Base-by-base conservation (phyloP, 129 eudicot genomes). In the Oenanthe sinensis region DNA sequence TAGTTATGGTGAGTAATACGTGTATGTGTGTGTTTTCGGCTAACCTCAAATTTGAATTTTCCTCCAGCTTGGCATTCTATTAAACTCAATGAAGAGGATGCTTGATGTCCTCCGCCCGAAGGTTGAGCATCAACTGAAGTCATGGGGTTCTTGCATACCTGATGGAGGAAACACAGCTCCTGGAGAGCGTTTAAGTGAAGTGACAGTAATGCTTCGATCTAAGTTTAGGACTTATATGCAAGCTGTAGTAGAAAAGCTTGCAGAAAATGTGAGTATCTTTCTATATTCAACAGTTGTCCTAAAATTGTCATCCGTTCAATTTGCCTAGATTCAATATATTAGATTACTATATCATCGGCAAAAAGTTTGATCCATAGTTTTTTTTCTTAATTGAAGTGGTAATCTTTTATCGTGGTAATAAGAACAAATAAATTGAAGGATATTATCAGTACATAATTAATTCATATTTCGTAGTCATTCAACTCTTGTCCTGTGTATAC, bases 1-100 rank as follows among this genome's bases (percentile, higher is more conserved):
- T 8, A 8, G 30, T 22, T 58, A 11, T 58, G 65, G 2, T 58
- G 3, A 47, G 24, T 19, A 3, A 1, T 39, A 6, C 40, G n/a
- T 71, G 17, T 65, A 55, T 73, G 45, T 77, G 26, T 33, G 5
- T 16, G 7, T 47, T 50, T 72, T 37, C 4, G 6, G 40, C 72
- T 52, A 19, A 28, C 28, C 65, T 45, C 36, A 47, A 75, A 20
- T 46, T 68, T 39, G 40, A 9, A 58, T 45, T 44, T 3, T 71
- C 39, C 40, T 77, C 28, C 85, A 92, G 97, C 91, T 92, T 80
- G 97, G 97, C 50, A 88, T 92, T 52, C 86, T 92, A n/a, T 82
- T 92, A 77, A 92, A 92, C 85, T 89, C 95, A 20, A 81, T 92
- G 92, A 92, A 92, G 86, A 83, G 97, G 82, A 89, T 92, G 96